A percentile compares a stretch with the other conserved stretches of the same genome.
These are phyloP conservation scores for Fomitiporia mediterranea DNA, from an alignment of 1,284 basidiomycete species.

Conservation along the genomic window DNA sequence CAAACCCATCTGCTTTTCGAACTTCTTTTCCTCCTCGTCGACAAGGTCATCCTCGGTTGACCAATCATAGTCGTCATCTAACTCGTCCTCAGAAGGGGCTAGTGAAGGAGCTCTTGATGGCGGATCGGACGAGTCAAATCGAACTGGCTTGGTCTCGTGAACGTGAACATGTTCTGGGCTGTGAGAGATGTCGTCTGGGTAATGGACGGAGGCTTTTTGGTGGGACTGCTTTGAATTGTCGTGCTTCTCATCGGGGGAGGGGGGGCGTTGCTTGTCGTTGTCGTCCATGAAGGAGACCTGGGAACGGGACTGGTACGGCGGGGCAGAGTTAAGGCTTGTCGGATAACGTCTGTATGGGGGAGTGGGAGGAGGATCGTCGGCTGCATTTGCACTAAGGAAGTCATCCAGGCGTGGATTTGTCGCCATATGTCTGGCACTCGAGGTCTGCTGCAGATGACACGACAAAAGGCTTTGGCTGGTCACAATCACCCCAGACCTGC, in stretches of 20 bases:
- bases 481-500: too few relatives aligned
- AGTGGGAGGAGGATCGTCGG: slow-evolving; percentile 9
- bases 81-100: slow-evolving; percentile 55
- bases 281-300: slow-evolving; percentile 17
- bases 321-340: slow-evolving; percentile 9
- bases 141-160: slow-evolving; percentile 25
- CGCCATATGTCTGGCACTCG: background rate
- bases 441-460: too few relatives aligned
- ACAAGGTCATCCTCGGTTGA: slow-evolving; percentile 67
- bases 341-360: slow-evolving; percentile 18
- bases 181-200: slow-evolving; percentile 38
- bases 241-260: background rate
- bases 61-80: slow-evolving; percentile 60
- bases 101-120: slow-evolving; percentile 43
- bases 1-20: slow-evolving; percentile 52
- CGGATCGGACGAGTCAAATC: slow-evolving; percentile 25
- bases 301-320: slow-evolving; percentile 17
- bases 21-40: slow-evolving; percentile 65
- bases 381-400: background rate
- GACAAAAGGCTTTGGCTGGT: too few relatives aligned
- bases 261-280: background rate
- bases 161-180: slow-evolving; percentile 21
- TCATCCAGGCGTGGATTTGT: slow-evolving; percentile 6
- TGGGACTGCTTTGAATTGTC: slow-evolving; percentile 20
- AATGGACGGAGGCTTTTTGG: slow-evolving; percentile 44